phyloP scores from a whole-genome alignment of 768 basidiomycete species.

The Suillus fuscotomentosus region DNA sequence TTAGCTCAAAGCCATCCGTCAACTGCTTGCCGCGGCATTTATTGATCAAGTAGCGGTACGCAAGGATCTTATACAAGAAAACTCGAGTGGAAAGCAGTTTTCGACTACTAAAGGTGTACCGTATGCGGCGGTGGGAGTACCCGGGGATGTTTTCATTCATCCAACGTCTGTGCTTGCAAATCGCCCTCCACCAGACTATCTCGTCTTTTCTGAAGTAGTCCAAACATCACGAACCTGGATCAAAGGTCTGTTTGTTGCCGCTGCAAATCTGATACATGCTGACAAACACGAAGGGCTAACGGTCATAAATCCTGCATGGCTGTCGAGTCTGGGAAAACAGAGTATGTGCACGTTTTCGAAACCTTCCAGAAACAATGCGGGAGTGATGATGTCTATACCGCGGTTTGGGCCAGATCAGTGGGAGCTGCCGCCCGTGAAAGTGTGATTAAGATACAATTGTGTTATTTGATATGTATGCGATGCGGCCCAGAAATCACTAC shows the following conservation, averaged over 20 bases:
- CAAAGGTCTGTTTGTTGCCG: slow-evolving; percentile 54
- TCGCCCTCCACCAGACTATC: slow-evolving; percentile 75
- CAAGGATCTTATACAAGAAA: slow-evolving; percentile 72
- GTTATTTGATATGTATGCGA: slow-evolving; percentile 9
- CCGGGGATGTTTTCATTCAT: slow-evolving; percentile 91
- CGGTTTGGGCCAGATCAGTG: slow-evolving; percentile 84
- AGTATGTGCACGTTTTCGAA: slow-evolving; percentile 89
- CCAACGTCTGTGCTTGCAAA: slow-evolving; percentile 80
- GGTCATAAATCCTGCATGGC: slow-evolving; percentile 84
- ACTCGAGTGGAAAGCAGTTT: slow-evolving; percentile 62
- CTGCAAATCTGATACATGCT: background rate
- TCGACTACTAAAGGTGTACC: slow-evolving; percentile 77
- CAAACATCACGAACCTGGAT: slow-evolving; percentile 74
- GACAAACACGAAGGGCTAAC: slow-evolving; percentile 60
- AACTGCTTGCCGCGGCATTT: slow-evolving; percentile 85
- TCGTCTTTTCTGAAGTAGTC: slow-evolving; percentile 82
- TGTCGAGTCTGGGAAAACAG: slow-evolving; percentile 74
- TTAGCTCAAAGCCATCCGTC: slow-evolving; percentile 87
- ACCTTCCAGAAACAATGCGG: slow-evolving; percentile 66
- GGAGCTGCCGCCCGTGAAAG: slow-evolving; percentile 70
- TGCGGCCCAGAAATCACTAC: background rate
- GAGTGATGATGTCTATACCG: slow-evolving; percentile 74
- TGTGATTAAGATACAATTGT: slow-evolving; percentile 16
- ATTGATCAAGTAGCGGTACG: slow-evolving; percentile 95
- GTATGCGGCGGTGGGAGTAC: slow-evolving; percentile 76